phyloP scores from a whole-genome alignment of 1,284 basidiomycete genomes.

The Naganishia sp. region DNA sequence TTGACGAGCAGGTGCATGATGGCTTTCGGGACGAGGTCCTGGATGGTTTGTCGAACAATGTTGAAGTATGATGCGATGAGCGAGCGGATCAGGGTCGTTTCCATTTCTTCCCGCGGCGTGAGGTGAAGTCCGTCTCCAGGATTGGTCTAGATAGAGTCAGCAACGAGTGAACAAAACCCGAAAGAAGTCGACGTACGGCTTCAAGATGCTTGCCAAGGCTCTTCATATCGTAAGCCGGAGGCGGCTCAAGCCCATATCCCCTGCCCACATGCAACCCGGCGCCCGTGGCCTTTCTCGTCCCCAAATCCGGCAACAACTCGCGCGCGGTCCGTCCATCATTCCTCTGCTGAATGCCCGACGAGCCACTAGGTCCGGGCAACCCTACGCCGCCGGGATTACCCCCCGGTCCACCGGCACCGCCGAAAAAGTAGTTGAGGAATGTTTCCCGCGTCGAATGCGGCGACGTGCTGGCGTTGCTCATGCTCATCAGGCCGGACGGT shows the following conservation, averaged over 20 bases:
- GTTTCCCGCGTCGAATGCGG: conserved; percentile 70
- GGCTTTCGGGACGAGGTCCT: conserved; percentile 95
- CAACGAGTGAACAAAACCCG: not conserved
- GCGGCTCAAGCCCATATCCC: conserved; percentile 56
- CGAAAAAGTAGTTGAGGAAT: conserved; percentile 95
- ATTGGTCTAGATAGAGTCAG: conserved; percentile 29
- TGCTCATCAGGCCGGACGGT: conserved; percentile 37
- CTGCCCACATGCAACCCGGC: conserved; percentile 63
- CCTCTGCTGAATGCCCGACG: conserved; percentile 26
- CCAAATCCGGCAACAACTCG: conserved; percentile 52
- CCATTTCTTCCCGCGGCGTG: conserved; percentile 87
- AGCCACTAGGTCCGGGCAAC: conserved; percentile 12
- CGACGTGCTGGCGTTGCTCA: conserved; percentile 51
- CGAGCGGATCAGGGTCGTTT: conserved; percentile 89
- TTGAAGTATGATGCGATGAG: conserved; percentile 94
- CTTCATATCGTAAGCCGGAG: conserved; percentile 96
- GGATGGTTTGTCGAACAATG: conserved; percentile 94
- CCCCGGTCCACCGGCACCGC: conserved; percentile 64
- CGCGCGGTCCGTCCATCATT: conserved; percentile 34
- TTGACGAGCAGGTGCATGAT: conserved; percentile 85
- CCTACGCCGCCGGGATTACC: conserved; percentile 34
- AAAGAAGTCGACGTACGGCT: conserved; percentile 63
- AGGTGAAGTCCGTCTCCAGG: conserved; percentile 60
- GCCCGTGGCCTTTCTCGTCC: conserved; percentile 42
- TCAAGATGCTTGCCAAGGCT: conserved; percentile 94